phyloP scores from a whole-genome alignment of 139 green algal genomes.

The Haematococcus sp. region DNA sequence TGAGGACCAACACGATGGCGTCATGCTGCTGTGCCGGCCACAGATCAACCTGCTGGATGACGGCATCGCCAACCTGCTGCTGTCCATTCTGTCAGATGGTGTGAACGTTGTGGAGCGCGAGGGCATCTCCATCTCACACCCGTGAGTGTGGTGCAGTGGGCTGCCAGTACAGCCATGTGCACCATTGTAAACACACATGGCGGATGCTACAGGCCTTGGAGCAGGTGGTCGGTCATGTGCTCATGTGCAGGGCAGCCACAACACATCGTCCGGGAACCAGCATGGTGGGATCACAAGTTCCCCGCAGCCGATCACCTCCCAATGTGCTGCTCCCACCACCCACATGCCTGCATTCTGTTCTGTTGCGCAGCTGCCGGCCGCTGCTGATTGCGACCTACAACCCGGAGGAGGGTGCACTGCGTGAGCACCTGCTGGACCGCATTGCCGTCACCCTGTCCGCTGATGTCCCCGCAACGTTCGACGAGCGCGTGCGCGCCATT shows the following conservation, averaged over 20 bases:
- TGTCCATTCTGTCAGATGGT: constrained; percentile 92
- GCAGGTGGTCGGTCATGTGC: neutral
- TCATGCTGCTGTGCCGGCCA: no score
- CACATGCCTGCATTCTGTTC: neutral
- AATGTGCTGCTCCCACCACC: neutral
- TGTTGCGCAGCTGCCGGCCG: constrained; percentile 87
- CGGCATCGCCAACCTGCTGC: constrained; percentile 96
- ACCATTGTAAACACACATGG: no score
- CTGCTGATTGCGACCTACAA: constrained; percentile 99
- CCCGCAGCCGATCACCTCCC: no score
- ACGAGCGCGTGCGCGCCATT: constrained; percentile 84
- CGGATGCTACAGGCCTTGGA: neutral
- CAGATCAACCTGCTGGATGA: constrained; percentile 98
- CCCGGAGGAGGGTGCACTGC: constrained; percentile 91
- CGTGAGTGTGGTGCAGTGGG: constrained; percentile 57
- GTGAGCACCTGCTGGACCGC: constrained; percentile 98
- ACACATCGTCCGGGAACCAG: no score
- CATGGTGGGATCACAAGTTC: no score
- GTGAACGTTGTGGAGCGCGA: constrained; percentile 97
- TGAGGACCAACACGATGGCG: no score
- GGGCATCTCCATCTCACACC: constrained; percentile 94
- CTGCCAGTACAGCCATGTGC: neutral
- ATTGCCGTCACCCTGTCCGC: constrained; percentile 91
- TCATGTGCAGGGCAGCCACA: no score
- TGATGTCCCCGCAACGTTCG: constrained; percentile 73